These are phyloP conservation scores for Thielaviopsis musarum DNA, from an alignment of 2,329 filamentous ascomycete genomes.

Conservation along the genomic window DNA sequence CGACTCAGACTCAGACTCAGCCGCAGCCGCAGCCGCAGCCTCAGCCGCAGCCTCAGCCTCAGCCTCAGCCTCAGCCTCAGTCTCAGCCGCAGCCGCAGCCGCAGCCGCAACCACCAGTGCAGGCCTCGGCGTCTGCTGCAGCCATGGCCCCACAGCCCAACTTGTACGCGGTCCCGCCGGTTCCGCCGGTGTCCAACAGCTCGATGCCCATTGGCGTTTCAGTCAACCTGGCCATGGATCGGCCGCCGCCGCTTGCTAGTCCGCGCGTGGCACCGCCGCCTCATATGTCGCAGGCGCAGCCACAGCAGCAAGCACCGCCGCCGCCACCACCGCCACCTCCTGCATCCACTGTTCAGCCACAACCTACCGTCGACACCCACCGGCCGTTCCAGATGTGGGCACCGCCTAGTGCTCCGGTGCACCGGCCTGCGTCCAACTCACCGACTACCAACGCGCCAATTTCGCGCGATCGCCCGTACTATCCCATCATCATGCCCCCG, in stretches of 20 bases:
- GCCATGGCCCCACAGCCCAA: background rate
- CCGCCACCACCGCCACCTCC: constrained; percentile 7
- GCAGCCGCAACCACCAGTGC: constrained; percentile 1
- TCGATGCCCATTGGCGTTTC: background rate
- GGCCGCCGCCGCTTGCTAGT: constrained; percentile 14
- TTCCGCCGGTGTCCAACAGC: background rate
- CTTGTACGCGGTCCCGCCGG: constrained; percentile 14
- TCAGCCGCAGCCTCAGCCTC: background rate
- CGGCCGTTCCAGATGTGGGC: constrained; percentile 6
- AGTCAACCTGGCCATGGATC: constrained; percentile 13
- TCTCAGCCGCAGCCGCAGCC: constrained; percentile 4
- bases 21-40: background rate
- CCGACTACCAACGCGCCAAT: background rate
- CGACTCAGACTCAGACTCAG: background rate
- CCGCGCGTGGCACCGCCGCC: constrained; percentile 10
- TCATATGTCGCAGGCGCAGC: constrained; percentile 13
- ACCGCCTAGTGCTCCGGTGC: constrained; percentile 1
- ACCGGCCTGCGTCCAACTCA: constrained; percentile 5
- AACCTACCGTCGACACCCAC: constrained; percentile 10
- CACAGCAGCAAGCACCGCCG: constrained; percentile 10
- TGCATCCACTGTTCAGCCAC: constrained; percentile 11
- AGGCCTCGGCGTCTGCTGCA: background rate
- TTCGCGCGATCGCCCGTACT: constrained; percentile 2
- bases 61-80: constrained; percentile 5
- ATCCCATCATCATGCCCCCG: constrained; percentile 3